Evolutionary conservation across 129 eudicot genomes (phyloP).

Genomic region (Smallanthus sonchifolius): DNA sequence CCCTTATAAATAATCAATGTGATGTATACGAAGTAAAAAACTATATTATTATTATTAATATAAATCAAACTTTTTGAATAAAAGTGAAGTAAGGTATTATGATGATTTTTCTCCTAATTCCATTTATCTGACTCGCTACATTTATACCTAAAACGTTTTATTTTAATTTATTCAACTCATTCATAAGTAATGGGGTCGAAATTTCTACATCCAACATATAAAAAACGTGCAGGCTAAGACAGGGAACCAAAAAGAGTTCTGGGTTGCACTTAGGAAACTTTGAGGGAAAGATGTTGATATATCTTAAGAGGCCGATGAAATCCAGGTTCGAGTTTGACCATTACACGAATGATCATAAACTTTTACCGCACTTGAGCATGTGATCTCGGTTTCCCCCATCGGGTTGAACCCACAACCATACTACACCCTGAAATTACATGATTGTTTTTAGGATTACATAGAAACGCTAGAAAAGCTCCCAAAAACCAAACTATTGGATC

Average conservation of each 20-base stretch:
- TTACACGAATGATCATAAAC: not conserved
- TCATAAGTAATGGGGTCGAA: not conserved
- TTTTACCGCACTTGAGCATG: not conserved
- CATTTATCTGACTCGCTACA: no score
- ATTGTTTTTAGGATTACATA: slow-evolving; percentile 42
- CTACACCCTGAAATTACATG: not conserved
- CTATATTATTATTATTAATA: no score
- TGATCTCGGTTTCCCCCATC: not conserved
- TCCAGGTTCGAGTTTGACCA: slow-evolving; percentile 29
- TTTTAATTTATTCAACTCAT: not conserved
- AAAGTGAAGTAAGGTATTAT: no score
- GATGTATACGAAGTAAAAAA: no score
- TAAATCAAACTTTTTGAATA: no score
- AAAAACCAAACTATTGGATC: slow-evolving; percentile 38
- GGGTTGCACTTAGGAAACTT: slow-evolving; percentile 41
- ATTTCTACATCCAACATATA: not conserved
- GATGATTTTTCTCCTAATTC: no score
- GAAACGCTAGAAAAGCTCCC: slow-evolving; percentile 51
- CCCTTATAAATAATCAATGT: no score
- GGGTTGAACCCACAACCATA: not conserved
- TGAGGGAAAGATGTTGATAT: slow-evolving; percentile 52
- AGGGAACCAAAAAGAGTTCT: slow-evolving; percentile 47
- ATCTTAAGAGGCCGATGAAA: slow-evolving; percentile 50
- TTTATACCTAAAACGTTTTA: not conserved
- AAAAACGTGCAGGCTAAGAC: slow-evolving; percentile 44